These are phyloP conservation scores for Cladosporium velox DNA, from an alignment of 2,329 filamentous ascomycete species.

Conservation along the genomic window DNA sequence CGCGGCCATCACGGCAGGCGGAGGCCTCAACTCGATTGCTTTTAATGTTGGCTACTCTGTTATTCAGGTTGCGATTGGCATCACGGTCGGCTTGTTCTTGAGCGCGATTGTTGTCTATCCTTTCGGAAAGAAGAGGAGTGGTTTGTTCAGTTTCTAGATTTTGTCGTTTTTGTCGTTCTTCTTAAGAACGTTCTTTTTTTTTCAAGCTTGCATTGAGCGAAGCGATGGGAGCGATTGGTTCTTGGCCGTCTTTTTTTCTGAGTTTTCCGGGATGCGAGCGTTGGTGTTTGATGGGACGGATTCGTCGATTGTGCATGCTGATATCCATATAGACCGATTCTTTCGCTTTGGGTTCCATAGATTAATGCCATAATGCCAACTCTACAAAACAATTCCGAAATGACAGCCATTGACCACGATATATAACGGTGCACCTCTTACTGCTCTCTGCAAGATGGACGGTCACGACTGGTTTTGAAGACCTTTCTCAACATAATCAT, in stretches of 20 bases:
- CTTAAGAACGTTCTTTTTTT: not conserved
- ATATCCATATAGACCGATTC: constrained; percentile 4
- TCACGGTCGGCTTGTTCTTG: constrained; percentile 53
- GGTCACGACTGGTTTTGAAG: not conserved
- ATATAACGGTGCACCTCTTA: not conserved
- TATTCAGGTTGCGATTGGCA: constrained; percentile 54
- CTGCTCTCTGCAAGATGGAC: not conserved
- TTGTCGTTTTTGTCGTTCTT: not conserved
- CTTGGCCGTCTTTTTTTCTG: not conserved
- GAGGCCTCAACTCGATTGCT: constrained; percentile 45
- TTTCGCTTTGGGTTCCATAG: not conserved
- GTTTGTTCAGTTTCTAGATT: constrained; percentile 43
- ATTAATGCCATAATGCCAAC: constrained; percentile 8
- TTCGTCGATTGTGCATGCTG: not conserved
- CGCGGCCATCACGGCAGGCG: constrained; percentile 31
- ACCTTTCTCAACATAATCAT: not conserved
- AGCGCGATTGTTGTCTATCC: constrained; percentile 53
- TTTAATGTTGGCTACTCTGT: constrained; percentile 52
- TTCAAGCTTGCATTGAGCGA: not conserved
- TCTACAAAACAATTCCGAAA: not conserved
- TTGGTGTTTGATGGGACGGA: not conserved
- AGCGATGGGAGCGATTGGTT: not conserved
- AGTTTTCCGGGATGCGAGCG: not conserved
- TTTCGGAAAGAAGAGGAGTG: constrained; percentile 50
- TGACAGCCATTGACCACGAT: not conserved